Conservation (phyloP, 2,329 filamentous ascomycete species). For the Aspergillus ochraceus region DNA sequence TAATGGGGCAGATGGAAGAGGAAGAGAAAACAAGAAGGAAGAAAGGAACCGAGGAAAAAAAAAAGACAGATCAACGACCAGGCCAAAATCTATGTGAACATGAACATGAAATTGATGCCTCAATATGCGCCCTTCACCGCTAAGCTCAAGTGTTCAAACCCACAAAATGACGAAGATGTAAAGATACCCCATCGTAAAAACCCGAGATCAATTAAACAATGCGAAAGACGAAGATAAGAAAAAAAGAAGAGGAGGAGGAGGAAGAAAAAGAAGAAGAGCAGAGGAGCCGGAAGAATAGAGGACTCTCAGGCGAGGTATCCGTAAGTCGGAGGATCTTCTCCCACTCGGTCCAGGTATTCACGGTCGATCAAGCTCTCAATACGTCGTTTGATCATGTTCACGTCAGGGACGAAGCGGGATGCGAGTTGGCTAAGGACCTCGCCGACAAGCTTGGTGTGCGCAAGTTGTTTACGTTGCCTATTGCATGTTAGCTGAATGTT, state of each 20-base stretch:
- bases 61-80: not conserved
- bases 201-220: not conserved
- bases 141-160: conserved; percentile 18
- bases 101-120: conserved; percentile 6
- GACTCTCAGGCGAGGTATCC: conserved; percentile 43
- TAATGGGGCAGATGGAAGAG: too few species aligned
- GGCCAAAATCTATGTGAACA: conserved; percentile 10
- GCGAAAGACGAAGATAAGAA: not conserved
- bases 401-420: conserved; percentile 51
- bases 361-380: conserved; percentile 56
- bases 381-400: conserved; percentile 54
- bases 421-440: conserved; percentile 52
- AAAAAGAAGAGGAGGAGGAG: not conserved
- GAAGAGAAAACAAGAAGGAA: not conserved
- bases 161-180: not conserved
- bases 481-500: conserved; percentile 4
- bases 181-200: not conserved
- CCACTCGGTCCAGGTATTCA: conserved; percentile 51
- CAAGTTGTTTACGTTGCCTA: conserved; percentile 50
- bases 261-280: not conserved
- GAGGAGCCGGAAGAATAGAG: not conserved
- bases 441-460: conserved; percentile 51
- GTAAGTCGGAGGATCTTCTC: conserved; percentile 47
- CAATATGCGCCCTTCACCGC: conserved; percentile 22
- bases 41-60: not conserved